Evolutionary conservation across 2,329 filamentous ascomycete species (phyloP).

Genomic region (Trichoderma sp.): DNA sequence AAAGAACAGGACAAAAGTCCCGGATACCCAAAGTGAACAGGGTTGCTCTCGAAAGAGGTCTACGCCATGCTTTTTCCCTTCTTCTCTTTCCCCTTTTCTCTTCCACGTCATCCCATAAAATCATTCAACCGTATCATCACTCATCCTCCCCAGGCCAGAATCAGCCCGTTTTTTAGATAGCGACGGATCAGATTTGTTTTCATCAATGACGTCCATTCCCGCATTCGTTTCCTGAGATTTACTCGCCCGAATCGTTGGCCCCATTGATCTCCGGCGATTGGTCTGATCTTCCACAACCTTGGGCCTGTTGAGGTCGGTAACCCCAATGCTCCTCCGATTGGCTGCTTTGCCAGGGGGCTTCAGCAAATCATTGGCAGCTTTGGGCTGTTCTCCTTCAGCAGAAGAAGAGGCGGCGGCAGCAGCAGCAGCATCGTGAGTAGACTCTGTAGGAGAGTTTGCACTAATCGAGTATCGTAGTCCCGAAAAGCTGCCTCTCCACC

Average conservation of each 20-base stretch:
- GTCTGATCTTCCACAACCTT: conserved; percentile 34
- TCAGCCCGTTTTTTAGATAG: conserved; percentile 40
- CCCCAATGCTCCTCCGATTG: conserved; percentile 40
- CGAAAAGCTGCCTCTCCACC: conserved; percentile 53
- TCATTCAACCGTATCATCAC: conserved; percentile 36
- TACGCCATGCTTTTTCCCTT: neutral
- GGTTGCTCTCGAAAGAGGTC: neutral
- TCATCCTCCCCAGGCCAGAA: conserved; percentile 42
- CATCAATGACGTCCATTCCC: conserved; percentile 15
- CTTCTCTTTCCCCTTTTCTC: neutral
- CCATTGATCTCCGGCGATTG: conserved; percentile 40
- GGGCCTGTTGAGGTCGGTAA: conserved; percentile 36
- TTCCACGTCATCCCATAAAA: neutral
- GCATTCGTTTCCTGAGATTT: neutral
- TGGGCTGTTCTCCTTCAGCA: conserved; percentile 44
- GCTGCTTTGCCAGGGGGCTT: conserved; percentile 42
- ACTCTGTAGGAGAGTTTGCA: conserved; percentile 33
- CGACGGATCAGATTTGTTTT: conserved; percentile 27
- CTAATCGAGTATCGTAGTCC: conserved; percentile 40
- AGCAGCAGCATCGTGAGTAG: conserved; percentile 25
- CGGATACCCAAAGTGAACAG: neutral
- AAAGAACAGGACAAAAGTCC: neutral
- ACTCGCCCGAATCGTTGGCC: conserved; percentile 30
- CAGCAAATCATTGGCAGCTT: conserved; percentile 32
- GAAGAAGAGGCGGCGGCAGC: conserved; percentile 11